These are phyloP conservation scores for Blastobotrys malaysiensis DNA, from an alignment of 1,139 yeast genomes.

Conservation along the genomic window DNA sequence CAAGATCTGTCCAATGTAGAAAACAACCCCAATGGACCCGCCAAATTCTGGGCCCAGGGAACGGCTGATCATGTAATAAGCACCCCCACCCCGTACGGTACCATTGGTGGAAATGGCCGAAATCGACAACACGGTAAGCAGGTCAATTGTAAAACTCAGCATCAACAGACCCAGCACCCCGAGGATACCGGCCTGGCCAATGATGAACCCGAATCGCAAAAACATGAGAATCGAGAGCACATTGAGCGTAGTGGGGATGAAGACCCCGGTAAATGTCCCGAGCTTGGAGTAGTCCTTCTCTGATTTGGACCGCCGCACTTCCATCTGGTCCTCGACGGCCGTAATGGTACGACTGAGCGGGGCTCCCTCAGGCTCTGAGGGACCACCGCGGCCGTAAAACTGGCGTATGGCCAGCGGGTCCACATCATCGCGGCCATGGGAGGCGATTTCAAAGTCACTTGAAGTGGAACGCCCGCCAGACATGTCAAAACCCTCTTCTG, in stretches of 20 bases:
- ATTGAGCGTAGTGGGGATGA: constrained; percentile 69
- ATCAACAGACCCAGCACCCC: constrained; percentile 48
- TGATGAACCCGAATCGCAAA: constrained; percentile 68
- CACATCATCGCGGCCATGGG: not conserved
- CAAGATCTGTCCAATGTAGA: constrained; percentile 70
- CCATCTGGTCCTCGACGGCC: constrained; percentile 15
- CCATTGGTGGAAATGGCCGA: constrained; percentile 83
- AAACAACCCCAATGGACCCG: constrained; percentile 76
- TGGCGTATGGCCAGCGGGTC: constrained; percentile 9
- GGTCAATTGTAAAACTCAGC: constrained; percentile 57
- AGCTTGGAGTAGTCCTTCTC: constrained; percentile 22
- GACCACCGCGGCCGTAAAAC: constrained; percentile 13
- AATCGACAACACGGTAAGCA: constrained; percentile 64
- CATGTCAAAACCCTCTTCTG: not conserved
- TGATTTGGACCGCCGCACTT: constrained; percentile 6
- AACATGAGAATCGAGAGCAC: constrained; percentile 76
- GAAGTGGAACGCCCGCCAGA: not conserved
- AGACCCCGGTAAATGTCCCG: constrained; percentile 45
- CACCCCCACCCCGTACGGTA: constrained; percentile 80
- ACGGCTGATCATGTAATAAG: constrained; percentile 75
- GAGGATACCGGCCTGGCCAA: constrained; percentile 71
- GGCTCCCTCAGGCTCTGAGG: not conserved
- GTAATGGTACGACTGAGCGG: constrained; percentile 17
- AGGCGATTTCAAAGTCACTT: not conserved
- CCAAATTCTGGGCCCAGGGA: constrained; percentile 81